Evolutionary conservation across 257 asterid species (phyloP).

Genomic region (Primulina tabacum): DNA sequence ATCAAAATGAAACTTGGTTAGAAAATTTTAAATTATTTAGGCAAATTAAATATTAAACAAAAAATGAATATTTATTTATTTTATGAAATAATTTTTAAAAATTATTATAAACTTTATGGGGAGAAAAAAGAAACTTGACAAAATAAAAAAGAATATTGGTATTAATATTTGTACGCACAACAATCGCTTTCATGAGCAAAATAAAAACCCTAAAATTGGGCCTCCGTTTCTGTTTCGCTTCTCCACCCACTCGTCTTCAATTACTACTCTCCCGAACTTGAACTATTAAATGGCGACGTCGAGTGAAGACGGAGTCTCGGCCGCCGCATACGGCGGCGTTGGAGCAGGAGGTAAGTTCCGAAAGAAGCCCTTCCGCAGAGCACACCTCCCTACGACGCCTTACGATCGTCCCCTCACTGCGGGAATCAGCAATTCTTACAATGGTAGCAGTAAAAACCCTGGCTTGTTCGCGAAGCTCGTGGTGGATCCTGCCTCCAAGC

Average conservation of each 20-base stretch:
- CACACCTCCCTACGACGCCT: conserved; percentile 34
- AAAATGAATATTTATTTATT: too few species aligned
- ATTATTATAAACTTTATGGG: too few species aligned
- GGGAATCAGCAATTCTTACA: conserved; percentile 14
- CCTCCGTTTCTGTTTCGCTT: background rate
- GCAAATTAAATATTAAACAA: too few species aligned
- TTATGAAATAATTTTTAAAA: too few species aligned
- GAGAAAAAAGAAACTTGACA: too few species aligned
- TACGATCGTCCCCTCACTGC: conserved; percentile 39
- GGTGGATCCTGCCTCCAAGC: conserved; percentile 67
- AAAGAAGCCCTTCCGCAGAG: conserved; percentile 29
- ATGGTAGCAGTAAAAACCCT: conserved; percentile 16
- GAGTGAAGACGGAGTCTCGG: conserved; percentile 33
- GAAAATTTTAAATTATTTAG: too few species aligned
- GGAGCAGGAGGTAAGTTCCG: conserved; percentile 46
- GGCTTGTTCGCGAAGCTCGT: conserved; percentile 60
- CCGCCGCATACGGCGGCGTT: conserved; percentile 27
- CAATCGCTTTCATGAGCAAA: conserved; percentile 21
- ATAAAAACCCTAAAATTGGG: conserved; percentile 2
- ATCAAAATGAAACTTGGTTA: too few species aligned
- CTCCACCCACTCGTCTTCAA: conserved; percentile 36
- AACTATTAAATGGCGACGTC: conserved; percentile 37
- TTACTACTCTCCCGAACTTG: conserved; percentile 28
- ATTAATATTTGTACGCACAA: too few species aligned
- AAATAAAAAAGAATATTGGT: too few species aligned